Base-by-base conservation (phyloP, 73 alveolate genomes). In the Paramecium octaurelia region DNA sequence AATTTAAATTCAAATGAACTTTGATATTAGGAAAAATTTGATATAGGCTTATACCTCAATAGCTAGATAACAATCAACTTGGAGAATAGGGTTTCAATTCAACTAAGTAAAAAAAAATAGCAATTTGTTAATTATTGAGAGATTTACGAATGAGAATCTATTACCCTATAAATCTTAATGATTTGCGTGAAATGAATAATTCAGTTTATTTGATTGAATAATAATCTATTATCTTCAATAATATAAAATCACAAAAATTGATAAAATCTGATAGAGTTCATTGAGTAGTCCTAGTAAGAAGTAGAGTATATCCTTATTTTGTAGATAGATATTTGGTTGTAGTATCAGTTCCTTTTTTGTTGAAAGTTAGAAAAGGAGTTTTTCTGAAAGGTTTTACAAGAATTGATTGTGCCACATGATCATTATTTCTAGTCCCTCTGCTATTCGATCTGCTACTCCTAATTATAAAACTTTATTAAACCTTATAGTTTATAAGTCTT, bases 371-470 rank as follows among this genome's bases (percentile, higher is more conserved):
- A 46, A 80, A 80, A 27, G 91, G 91, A 24, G 77, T 80, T 43
- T 46, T 80, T 48, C 73, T 80, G 9, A 21, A 42, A 11, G 73
- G 46, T 20, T 40, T 20, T 1, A 44, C 14, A 24, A 42, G 75
- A 11, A 44, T 14, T 14, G 24, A 7, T 48, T 80, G 44, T 8
- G 91, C 57, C 3, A 80, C 34, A 11, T 24, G 46, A 24, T 80
- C 91, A 38, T 29, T 20, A 38, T 11, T 40, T 44, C 16, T 42
- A 18, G 91, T 40, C 46, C 91, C 91, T 80, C 73, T 9, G 14
- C 91, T 80, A 48, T 80, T 80, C 16, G 91, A 80, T 46, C 91
- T 42, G 57, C 91, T 80, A 23, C 76, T 48, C 24, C 73, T 31
- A 46, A 2, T 20, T 23, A 24, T 80, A 73, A 36, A 38, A 40